phyloP scores from a whole-genome alignment of 2,329 filamentous ascomycete species.

The Ceratocystis harringtonii region DNA sequence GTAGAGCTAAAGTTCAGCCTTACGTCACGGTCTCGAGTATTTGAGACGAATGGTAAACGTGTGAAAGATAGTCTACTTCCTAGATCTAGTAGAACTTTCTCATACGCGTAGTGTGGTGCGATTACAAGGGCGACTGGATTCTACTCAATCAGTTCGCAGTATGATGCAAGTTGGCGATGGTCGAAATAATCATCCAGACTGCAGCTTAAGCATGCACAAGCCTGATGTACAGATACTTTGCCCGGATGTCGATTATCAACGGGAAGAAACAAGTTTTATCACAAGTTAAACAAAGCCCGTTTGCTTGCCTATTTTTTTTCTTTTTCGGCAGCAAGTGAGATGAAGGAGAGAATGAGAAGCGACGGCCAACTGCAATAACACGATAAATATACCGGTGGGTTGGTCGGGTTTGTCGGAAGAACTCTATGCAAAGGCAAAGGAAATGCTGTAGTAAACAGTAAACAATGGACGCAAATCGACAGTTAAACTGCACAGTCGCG shows the following conservation, averaged over 20 bases:
- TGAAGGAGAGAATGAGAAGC: background rate
- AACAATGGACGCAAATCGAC: background rate
- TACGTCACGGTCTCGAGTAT: background rate
- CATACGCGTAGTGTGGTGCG: background rate
- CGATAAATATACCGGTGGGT: background rate
- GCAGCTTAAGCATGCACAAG: background rate
- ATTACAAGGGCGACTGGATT: background rate
- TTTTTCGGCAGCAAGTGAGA: background rate
- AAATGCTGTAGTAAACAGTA: background rate
- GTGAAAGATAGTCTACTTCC: background rate
- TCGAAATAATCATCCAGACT: background rate
- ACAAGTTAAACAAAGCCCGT: background rate
- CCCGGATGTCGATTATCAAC: background rate
- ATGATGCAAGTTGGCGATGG: background rate
- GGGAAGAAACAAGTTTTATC: background rate
- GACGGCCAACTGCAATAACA: background rate
- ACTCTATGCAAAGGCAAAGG: background rate
- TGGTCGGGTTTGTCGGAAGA: background rate
- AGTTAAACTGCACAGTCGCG: background rate
- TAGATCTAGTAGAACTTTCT: background rate
- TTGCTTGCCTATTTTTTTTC: background rate
- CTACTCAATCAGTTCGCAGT: background rate
- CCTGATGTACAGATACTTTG: background rate
- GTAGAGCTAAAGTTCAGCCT: background rate
- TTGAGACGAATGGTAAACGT: background rate